Percentiles rank a stretch among this genome's conserved stretches.
Evolutionary conservation across 495 filamentous ascomycete species (phyloP).

Genomic region (Hyaloscypha finlandica): DNA sequence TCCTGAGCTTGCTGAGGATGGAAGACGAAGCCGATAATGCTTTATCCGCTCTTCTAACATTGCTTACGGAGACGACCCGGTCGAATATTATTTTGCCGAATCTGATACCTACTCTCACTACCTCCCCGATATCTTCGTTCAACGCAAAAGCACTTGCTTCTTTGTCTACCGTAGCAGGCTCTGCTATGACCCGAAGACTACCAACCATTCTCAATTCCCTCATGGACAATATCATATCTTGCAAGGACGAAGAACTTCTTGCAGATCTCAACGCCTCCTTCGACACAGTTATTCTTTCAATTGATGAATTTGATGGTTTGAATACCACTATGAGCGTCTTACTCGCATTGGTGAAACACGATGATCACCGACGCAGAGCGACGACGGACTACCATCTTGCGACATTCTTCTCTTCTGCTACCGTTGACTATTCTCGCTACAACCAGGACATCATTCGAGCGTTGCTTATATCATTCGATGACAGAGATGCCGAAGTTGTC

Average conservation of each 20-base stretch:
- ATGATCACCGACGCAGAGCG: constrained; percentile 82
- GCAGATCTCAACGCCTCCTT: constrained; percentile 77
- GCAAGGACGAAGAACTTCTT: constrained; percentile 73
- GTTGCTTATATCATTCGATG: constrained; percentile 88
- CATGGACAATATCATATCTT: constrained; percentile 85
- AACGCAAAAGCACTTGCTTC: constrained; percentile 93
- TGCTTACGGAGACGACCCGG: constrained; percentile 89
- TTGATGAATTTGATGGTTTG: constrained; percentile 94
- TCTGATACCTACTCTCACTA: constrained; percentile 88
- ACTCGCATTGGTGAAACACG: constrained; percentile 82
- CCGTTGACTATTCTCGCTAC: constrained; percentile 90
- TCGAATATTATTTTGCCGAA: constrained; percentile 97
- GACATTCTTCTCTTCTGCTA: constrained; percentile 81
- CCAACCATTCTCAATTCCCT: constrained; percentile 88
- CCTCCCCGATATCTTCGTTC: constrained; percentile 89
- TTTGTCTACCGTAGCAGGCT: constrained; percentile 83
- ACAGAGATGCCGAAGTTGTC: constrained; percentile 79
- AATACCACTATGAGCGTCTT: constrained; percentile 94
- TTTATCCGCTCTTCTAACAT: constrained; percentile 84
- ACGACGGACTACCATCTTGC: constrained; percentile 78
- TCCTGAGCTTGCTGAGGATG: constrained; percentile 81
- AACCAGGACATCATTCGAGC: constrained; percentile 90
- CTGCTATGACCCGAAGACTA: constrained; percentile 84
- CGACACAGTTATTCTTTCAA: constrained; percentile 83
- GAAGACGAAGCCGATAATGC: constrained; percentile 91